These are phyloP conservation scores for Trichoderma reesei DNA, from an alignment of 495 filamentous ascomycete genomes.

Conservation along the genomic window DNA sequence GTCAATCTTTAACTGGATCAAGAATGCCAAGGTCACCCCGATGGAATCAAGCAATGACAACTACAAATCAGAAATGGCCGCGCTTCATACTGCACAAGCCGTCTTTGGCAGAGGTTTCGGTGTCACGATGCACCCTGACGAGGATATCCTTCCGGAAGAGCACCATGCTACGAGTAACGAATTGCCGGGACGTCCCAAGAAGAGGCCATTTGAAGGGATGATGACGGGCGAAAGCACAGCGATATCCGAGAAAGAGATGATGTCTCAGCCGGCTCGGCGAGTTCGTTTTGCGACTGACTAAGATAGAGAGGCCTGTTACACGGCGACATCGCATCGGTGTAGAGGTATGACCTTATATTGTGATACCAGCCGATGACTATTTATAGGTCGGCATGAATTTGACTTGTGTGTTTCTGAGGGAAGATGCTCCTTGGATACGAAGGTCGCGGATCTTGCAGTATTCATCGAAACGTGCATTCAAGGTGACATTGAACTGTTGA, in stretches of 20 bases:
- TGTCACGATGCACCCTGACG: constrained; percentile 25
- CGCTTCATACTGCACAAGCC: constrained; percentile 41
- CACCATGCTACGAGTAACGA: neutral
- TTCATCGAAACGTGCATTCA: no score
- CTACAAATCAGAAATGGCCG: constrained; percentile 46
- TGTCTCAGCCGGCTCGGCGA: neutral
- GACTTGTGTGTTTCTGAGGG: neutral
- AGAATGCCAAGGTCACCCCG: constrained; percentile 55
- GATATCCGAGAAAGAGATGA: neutral
- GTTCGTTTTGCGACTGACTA: neutral
- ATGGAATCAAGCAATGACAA: constrained; percentile 37
- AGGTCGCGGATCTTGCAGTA: no score
- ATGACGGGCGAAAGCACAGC: neutral
- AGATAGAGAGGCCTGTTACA: neutral
- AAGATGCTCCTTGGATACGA: neutral
- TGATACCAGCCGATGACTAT: neutral
- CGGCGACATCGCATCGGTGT: neutral
- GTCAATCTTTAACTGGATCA: constrained; percentile 69
- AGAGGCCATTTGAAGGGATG: neutral
- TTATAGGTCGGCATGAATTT: neutral
- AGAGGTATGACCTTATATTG: neutral
- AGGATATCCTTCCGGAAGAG: constrained; percentile 11
- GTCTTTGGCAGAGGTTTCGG: constrained; percentile 48
- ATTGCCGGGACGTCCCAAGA: neutral
- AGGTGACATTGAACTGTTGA: no score